A percentile compares a stretch with the other conserved stretches of the same genome.
Evolutionary conservation across 805 yeast species (phyloP).

Genomic region (Limtongia smithiae): DNA sequence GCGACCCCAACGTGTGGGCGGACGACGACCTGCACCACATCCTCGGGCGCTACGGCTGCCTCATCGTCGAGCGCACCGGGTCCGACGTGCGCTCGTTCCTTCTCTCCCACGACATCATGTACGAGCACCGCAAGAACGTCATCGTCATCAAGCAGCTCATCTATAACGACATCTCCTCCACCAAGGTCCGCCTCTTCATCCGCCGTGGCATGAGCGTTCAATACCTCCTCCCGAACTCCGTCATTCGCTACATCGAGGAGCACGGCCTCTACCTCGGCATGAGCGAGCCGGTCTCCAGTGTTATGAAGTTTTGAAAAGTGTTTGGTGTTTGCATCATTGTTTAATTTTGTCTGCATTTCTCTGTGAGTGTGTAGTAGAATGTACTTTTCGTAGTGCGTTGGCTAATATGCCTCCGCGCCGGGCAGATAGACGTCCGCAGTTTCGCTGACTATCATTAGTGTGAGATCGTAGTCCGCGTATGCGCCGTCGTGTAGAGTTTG

Average conservation of each 20-base stretch:
- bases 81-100: slow-evolving; percentile 90
- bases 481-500: neutral
- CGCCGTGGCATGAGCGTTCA: slow-evolving; percentile 97
- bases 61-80: slow-evolving; percentile 95
- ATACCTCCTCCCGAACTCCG: slow-evolving; percentile 87
- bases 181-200: slow-evolving; percentile 87
- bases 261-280: slow-evolving; percentile 61
- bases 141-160: slow-evolving; percentile 92
- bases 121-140: slow-evolving; percentile 84
- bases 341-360: neutral
- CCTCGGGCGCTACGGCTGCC: slow-evolving; percentile 91
- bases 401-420: neutral
- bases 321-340: neutral
- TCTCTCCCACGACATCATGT: slow-evolving; percentile 93
- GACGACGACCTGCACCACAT: slow-evolving; percentile 93
- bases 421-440: slow-evolving; percentile 17
- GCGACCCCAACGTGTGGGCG: slow-evolving; percentile 99
- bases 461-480: slow-evolving; percentile 16
- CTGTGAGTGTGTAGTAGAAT: no score
- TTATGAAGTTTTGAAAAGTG: slow-evolving; percentile 19
- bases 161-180: slow-evolving; percentile 92
- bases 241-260: slow-evolving; percentile 90
- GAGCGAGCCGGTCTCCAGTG: slow-evolving; percentile 30
- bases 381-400: no score
- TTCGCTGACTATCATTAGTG: slow-evolving; percentile 14